Evolutionary conservation across 768 basidiomycete genomes (phyloP).

Genomic region (Lentinula aciculospora): DNA sequence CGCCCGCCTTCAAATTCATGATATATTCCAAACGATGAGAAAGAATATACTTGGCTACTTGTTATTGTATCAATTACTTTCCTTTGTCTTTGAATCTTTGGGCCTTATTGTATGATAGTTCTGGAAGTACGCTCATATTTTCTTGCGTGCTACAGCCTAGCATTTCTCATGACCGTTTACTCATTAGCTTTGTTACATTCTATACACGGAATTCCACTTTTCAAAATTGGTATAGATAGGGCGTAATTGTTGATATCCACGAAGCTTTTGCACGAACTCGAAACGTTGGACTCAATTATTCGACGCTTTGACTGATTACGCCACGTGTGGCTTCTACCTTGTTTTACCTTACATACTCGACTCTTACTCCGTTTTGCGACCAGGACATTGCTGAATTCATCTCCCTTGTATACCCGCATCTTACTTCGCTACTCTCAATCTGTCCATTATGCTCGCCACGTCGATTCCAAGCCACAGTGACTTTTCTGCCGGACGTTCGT

Average conservation of each 20-base stretch:
- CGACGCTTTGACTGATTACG: background rate
- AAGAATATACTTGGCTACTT: background rate
- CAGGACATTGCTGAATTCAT: background rate
- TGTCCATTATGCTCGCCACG: background rate
- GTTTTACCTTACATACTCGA: no score
- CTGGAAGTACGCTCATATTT: no score
- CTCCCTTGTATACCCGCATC: background rate
- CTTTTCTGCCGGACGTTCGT: background rate
- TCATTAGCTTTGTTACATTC: no score
- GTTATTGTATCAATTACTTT: background rate
- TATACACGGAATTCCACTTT: no score
- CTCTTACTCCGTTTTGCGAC: background rate
- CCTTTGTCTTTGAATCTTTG: background rate
- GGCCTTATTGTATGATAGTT: background rate
- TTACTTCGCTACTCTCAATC: background rate
- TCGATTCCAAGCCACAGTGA: background rate
- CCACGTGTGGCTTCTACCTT: background rate
- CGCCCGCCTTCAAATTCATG: background rate
- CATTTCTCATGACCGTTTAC: no score
- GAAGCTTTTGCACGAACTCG: no score
- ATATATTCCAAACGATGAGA: background rate
- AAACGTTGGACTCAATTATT: background rate
- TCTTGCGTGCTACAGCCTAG: no score
- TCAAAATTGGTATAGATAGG: no score
- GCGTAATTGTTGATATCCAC: no score